Base-by-base conservation (phyloP, 371 early-diverging fungal genomes). In the Phascolomyces articulosus region DNA sequence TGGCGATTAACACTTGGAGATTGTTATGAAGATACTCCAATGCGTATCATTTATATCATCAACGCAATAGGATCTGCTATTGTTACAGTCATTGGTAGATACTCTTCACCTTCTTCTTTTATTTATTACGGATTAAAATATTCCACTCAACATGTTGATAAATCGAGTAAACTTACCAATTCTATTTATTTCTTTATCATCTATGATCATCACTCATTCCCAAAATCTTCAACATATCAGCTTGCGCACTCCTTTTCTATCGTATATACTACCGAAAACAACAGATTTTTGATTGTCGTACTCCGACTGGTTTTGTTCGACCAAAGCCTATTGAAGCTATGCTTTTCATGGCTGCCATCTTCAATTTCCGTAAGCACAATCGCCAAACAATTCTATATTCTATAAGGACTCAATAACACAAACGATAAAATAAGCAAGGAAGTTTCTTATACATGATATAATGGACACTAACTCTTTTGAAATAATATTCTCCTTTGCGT, bases 241-340 rank as follows among this genome's bases (percentile, higher is more conserved):
- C 34, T 18, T 26, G 54, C 31, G 55, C 18, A 15, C 28, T 76
- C 34, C 27, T 76, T 10, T 60, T 48, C 38, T 62, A 76, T 58
- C 65, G 77, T 41, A 31, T 74, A 18, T 8, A 20, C 13, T 61
- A 59, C 31, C 70, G 71, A 38, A 62, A 61, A 9, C 65, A 69
- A 47, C 60, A 56, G 3, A 55, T 79, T 1, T 79, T 72, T 58
- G 69, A 71, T 48, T 60, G 18, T 16, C 57, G 58, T 1, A 60
- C 69, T 16, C 48, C 62, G 1, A 61, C 58, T 26, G 71, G 69
- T 23, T 74, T 72, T 38, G 44, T 74, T n/a, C 64, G 77, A 16
- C 80, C 80, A 21, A 70, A 68, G 44, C 80, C 80, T 15, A 71
- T 79, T 23, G 77, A 79, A 57, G 69, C 71, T 2, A 55, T 79